Evolutionary conservation across 176 grass and related monocot species (phyloP).

Genomic region (Luzula sylvatica): DNA sequence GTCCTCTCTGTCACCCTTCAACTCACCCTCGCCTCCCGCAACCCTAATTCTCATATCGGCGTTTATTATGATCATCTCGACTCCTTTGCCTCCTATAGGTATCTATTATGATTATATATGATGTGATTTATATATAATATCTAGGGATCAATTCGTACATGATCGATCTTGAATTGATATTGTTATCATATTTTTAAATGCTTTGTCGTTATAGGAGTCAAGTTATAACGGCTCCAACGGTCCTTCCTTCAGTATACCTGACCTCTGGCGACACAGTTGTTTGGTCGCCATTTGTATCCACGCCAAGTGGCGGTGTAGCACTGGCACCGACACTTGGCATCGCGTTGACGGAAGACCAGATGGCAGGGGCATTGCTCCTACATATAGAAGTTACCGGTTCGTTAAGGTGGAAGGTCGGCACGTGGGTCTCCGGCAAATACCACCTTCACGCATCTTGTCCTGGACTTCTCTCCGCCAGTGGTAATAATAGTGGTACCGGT

Average conservation of each 20-base stretch:
- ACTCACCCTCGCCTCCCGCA: slow-evolving; percentile 24
- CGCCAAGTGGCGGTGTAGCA: slow-evolving; percentile 11
- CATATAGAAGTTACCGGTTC: slow-evolving; percentile 30
- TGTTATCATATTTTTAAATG: background rate
- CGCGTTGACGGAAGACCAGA: slow-evolving; percentile 30
- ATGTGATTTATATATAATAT: background rate
- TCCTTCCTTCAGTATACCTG: slow-evolving; percentile 44
- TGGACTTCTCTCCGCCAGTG: slow-evolving; percentile 21
- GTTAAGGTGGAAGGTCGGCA: slow-evolving; percentile 56
- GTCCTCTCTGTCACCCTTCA: slow-evolving; percentile 34
- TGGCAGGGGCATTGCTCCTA: slow-evolving; percentile 20
- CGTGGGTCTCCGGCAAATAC: slow-evolving; percentile 48
- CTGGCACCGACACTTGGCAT: slow-evolving; percentile 17
- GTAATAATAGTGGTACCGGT: background rate
- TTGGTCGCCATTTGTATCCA: slow-evolving; percentile 45
- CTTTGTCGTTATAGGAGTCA: slow-evolving; percentile 37
- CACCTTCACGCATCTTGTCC: slow-evolving; percentile 70
- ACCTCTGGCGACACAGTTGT: slow-evolving; percentile 39
- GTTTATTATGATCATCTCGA: slow-evolving; percentile 65
- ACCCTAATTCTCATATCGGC: slow-evolving; percentile 38
- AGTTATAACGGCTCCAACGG: slow-evolving; percentile 33
- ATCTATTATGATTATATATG: slow-evolving; percentile 19
- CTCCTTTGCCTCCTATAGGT: slow-evolving; percentile 30
- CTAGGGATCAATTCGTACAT: background rate
- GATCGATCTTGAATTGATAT: slow-evolving; percentile 18